These are phyloP conservation scores for Pseudopyricularia cyperi DNA, from an alignment of 2,329 filamentous ascomycete genomes.

Conservation along the genomic window DNA sequence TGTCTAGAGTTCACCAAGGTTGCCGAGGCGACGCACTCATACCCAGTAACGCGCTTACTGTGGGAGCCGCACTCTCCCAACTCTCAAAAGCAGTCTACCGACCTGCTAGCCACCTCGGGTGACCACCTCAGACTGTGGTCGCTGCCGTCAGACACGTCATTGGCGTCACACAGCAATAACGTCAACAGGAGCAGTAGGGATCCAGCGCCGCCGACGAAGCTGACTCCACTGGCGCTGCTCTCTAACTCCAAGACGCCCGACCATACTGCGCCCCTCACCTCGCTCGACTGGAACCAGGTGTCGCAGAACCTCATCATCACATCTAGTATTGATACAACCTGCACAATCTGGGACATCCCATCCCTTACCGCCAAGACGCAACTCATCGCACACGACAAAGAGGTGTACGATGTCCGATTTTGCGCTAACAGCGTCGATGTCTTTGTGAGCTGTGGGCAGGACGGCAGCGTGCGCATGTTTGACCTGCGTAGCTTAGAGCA, in stretches of 20 bases:
- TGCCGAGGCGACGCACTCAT: conserved; percentile 94
- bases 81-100: conserved; percentile 87
- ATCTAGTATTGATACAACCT: conserved; percentile 96
- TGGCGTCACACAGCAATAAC: conserved; percentile 50
- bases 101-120: conserved; percentile 86
- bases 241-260: conserved; percentile 98
- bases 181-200: conserved; percentile 48
- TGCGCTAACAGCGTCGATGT: conserved; percentile 98
- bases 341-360: conserved; percentile 98
- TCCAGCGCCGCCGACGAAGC: conserved; percentile 50
- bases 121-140: conserved; percentile 94
- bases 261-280: conserved; percentile 91
- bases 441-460: conserved; percentile 94
- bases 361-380: conserved; percentile 97
- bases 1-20: conserved; percentile 84
- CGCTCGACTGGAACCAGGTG: conserved; percentile 94
- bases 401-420: conserved; percentile 96
- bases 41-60: conserved; percentile 85
- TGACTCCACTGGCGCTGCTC: conserved; percentile 82
- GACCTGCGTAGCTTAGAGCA: conserved; percentile 92
- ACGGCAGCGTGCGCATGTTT: conserved; percentile 98
- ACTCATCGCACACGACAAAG: conserved; percentile 95
- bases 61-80: conserved; percentile 77
- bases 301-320: conserved; percentile 97
- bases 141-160: conserved; percentile 55